phyloP scores from a whole-genome alignment of 768 basidiomycete genomes.

The Lactarius sanguifluus region DNA sequence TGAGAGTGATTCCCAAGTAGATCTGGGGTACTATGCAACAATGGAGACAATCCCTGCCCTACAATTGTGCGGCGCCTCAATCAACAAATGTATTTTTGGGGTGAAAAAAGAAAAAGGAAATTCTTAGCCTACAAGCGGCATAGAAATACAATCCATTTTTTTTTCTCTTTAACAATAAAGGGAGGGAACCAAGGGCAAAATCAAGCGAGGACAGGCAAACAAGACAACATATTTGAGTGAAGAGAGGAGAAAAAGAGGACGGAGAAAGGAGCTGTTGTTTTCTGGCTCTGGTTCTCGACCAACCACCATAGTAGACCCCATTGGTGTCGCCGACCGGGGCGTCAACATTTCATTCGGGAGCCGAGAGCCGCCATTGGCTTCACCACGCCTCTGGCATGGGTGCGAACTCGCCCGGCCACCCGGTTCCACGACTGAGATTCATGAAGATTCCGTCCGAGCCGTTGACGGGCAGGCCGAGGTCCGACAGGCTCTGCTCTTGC shows the following conservation, averaged over 20 bases:
- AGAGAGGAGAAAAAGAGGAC: not conserved
- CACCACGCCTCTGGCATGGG: slow-evolving; percentile 85
- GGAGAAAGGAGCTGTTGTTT: not conserved
- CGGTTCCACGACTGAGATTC: slow-evolving; percentile 64
- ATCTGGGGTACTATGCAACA: too few species aligned
- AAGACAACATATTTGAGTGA: not conserved
- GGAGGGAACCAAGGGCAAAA: not conserved
- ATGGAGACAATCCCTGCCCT: not conserved
- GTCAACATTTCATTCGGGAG: not conserved
- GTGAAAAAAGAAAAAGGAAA: not conserved
- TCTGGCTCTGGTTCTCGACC: not conserved
- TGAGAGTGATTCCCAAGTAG: too few species aligned
- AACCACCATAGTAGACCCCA: not conserved
- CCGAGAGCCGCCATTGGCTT: slow-evolving; percentile 29
- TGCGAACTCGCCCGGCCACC: slow-evolving; percentile 75
- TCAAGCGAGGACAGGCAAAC: not conserved
- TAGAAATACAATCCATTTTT: slow-evolving; percentile 3
- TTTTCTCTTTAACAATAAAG: not conserved
- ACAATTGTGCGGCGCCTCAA: not conserved
- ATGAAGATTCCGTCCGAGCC: slow-evolving; percentile 91
- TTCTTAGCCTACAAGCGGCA: slow-evolving; percentile 1
- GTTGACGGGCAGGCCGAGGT: slow-evolving; percentile 88
- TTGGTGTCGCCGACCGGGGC: too few species aligned
- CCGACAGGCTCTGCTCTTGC: slow-evolving; percentile 88
- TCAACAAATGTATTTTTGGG: not conserved